phyloP scores from a whole-genome alignment of 2,329 filamentous ascomycete genomes.

The Fusarium sp. region DNA sequence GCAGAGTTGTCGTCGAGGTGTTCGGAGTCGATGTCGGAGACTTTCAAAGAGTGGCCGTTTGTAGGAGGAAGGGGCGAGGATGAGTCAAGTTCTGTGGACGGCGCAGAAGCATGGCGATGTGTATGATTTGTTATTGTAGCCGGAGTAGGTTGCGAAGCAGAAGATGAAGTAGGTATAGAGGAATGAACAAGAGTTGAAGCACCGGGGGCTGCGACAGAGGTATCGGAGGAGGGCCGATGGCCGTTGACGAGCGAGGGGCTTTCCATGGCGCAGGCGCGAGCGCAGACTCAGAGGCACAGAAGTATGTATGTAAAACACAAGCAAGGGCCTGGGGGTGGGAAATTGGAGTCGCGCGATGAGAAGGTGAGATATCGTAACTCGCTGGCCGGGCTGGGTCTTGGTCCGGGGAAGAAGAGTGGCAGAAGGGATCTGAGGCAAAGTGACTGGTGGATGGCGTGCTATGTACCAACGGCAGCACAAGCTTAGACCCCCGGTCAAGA shows the following conservation, averaged over 20 bases:
- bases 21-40: conserved; percentile 12
- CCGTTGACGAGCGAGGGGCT: conserved; percentile 40
- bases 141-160: conserved; percentile 8
- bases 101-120: conserved; percentile 36
- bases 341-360: conserved; percentile 42
- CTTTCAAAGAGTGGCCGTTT: conserved; percentile 27
- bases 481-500: conserved; percentile 33
- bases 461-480: conserved; percentile 22
- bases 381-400: neutral
- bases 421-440: conserved; percentile 41
- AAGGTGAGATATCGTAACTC: conserved; percentile 44
- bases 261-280: conserved; percentile 39
- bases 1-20: conserved; percentile 19
- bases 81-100: conserved; percentile 10
- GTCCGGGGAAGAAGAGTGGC: conserved; percentile 39
- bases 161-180: conserved; percentile 24
- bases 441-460: conserved; percentile 42
- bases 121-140: conserved; percentile 10
- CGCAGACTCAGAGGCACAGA: conserved; percentile 2
- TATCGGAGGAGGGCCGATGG: conserved; percentile 34
- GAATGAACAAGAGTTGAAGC: conserved; percentile 15
- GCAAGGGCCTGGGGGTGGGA: conserved; percentile 26
- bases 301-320: conserved; percentile 6
- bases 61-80: conserved; percentile 15
- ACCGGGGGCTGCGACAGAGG: conserved; percentile 14